Evolutionary conservation across 2,329 filamentous ascomycete species (phyloP), one percentile per base, ranked within the genome.

Genomic region (Penicillium brevicompactum): DNA sequence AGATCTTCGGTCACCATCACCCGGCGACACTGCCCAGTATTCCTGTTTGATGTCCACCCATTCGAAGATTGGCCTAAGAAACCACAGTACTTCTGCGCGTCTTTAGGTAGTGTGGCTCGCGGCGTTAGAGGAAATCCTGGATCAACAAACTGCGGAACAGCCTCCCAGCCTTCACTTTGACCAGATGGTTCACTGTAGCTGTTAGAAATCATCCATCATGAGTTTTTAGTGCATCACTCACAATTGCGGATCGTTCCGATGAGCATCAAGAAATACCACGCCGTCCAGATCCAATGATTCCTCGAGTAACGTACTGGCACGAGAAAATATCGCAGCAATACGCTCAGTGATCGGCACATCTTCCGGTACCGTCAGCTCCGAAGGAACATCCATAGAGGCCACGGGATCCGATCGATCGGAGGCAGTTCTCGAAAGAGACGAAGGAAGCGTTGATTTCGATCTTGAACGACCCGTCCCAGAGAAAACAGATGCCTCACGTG

Each of bases 251-350:
- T 66, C 64, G 40, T 57, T 65, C 11, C 54, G 65, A 27, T 60
- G 24, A 5, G 64, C 58, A 58, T 64, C 56, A 3, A 76, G 60
- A n/a, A 74, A 72, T 0, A 70, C 64, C 2, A 66, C 62, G 4
- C 76, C 77, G 21, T 76, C 73, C 0, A 77, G 64, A 44, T 78
- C 72, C 44, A 80, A 66, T 0, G 77, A 74, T 27, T 77, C 68
- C 3, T 74, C 68, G 14, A 82, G 69, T 1, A 80, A 71, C 6
- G 70, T 67, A 34, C 78, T 76, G 5, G 78, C 79, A 18, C 74
- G 75, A 0, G 74, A 67, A 31, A 80, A 80, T 2, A 80, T 67
- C 9, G 62, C 56, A 2, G 50, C 37, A 16, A 68, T 59, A 1
- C 62, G 61, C 37, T 63, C 57, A 3, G 61, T 57, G 6, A 62